Percentiles rank a stretch among this genome's conserved stretches.
These are phyloP conservation scores for Sporobolomyces roseus DNA, from an alignment of 768 basidiomycete genomes.

Conservation along the genomic window DNA sequence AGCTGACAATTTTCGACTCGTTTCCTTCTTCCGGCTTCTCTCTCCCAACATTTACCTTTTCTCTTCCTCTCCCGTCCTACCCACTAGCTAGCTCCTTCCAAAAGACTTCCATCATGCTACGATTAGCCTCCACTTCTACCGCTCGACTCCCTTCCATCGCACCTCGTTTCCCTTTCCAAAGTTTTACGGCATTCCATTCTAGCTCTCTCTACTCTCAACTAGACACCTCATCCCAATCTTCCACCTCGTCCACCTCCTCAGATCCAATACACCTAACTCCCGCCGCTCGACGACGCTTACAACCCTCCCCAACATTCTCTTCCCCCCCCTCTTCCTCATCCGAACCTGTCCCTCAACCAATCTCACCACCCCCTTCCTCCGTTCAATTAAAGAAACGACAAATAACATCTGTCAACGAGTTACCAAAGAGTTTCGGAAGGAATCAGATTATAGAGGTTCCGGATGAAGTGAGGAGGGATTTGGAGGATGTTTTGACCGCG, in stretches of 20 bases:
- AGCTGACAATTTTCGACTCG: too few species aligned
- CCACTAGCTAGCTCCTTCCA: too few species aligned
- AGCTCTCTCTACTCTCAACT: slow-evolving; percentile 1
- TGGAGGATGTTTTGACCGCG: slow-evolving; percentile 71
- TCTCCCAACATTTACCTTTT: too few species aligned
- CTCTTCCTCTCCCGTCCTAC: too few species aligned
- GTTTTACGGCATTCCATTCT: not conserved
- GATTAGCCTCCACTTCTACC: slow-evolving; percentile 7
- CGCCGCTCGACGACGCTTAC: slow-evolving; percentile 16
- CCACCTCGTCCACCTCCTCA: not conserved
- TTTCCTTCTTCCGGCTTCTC: too few species aligned
- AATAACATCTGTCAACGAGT: slow-evolving; percentile 33
- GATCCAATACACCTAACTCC: not conserved
- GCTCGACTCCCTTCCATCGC: not conserved
- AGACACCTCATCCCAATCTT: not conserved
- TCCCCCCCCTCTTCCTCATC: slow-evolving; percentile 2
- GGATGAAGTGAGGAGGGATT: slow-evolving; percentile 42
- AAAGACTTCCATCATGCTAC: slow-evolving; percentile 16
- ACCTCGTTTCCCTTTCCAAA: not conserved
- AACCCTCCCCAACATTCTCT: not conserved
- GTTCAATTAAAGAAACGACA: not conserved
- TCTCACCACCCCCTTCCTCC: not conserved
- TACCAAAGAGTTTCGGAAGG: slow-evolving; percentile 33
- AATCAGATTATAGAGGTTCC: slow-evolving; percentile 40
- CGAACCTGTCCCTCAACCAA: slow-evolving; percentile 15